Percentiles rank a stretch among this genome's conserved stretches.
Conservation (phyloP, 495 filamentous ascomycete genomes). For the Pseudoneurospora amorphoporcata region DNA sequence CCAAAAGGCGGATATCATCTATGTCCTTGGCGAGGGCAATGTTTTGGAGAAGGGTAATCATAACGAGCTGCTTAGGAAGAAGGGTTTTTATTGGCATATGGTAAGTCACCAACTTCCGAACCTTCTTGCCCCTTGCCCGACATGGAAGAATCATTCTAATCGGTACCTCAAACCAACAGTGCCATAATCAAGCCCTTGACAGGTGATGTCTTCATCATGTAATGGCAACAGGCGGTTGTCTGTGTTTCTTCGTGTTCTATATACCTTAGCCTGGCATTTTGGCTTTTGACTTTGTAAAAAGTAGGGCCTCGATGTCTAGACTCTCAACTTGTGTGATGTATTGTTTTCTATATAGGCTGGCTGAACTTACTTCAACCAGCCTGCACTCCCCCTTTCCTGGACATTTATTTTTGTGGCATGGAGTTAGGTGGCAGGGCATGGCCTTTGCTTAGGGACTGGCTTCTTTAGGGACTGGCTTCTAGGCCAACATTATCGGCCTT, state of each 20-base stretch:
- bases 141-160: neutral
- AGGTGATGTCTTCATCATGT: conserved; percentile 9
- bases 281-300: neutral
- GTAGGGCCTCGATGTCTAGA: neutral
- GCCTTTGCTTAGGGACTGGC: neutral
- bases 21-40: conserved; percentile 40
- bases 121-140: neutral
- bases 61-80: conserved; percentile 32
- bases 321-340: neutral
- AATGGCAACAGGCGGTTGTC: neutral
- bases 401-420: neutral
- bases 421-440: neutral
- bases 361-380: neutral
- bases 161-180: conserved; percentile 17
- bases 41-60: conserved; percentile 46
- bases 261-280: neutral
- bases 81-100: conserved; percentile 39
- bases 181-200: conserved; percentile 31
- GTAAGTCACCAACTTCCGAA: conserved; percentile 10
- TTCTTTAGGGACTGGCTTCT: neutral
- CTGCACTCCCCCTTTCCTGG: neutral
- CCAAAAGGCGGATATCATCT: conserved; percentile 44
- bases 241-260: neutral
- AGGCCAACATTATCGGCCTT: neutral
- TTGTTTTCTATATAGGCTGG: neutral